Conservation (phyloP, 2,329 filamentous ascomycete species). For the Onygenales sp. region DNA sequence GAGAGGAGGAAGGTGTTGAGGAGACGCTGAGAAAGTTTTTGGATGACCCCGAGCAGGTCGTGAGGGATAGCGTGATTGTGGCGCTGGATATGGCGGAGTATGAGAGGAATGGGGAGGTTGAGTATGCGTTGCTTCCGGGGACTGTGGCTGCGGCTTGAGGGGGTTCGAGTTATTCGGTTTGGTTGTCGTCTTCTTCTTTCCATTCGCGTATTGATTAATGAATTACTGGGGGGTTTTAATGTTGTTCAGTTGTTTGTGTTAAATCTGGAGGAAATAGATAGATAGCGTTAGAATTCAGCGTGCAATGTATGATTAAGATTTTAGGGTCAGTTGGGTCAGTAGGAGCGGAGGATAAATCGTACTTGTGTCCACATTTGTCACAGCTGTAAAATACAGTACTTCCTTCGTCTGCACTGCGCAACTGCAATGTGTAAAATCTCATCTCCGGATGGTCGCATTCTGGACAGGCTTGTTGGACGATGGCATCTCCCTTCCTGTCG, state of each 20-base stretch:
- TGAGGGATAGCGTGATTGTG: conserved; percentile 88
- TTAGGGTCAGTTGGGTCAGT: background rate
- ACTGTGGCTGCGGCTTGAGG: conserved; percentile 17
- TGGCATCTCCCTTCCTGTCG: conserved; percentile 65
- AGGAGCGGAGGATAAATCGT: conserved; percentile 30
- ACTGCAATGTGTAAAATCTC: conserved; percentile 72
- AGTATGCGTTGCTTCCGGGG: conserved; percentile 86
- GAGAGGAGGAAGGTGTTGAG: conserved; percentile 88
- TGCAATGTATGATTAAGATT: background rate
- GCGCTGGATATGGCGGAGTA: conserved; percentile 97
- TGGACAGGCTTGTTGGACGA: conserved; percentile 60
- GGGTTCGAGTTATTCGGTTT: background rate
- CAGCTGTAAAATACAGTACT: conserved; percentile 86
- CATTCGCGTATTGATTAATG: background rate
- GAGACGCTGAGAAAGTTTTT: conserved; percentile 74
- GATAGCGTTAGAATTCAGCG: background rate
- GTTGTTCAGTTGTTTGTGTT: conserved; percentile 18
- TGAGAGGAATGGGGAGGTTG: conserved; percentile 76
- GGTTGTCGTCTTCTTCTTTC: too few species aligned
- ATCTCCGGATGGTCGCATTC: conserved; percentile 77
- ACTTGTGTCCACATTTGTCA: conserved; percentile 70
- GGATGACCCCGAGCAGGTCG: conserved; percentile 83
- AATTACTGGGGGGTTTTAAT: background rate
- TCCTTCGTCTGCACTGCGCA: conserved; percentile 90
- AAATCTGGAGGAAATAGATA: conserved; percentile 15